Conservation (phyloP, 352 stramenopile species). For the Pythium dissimile region DNA sequence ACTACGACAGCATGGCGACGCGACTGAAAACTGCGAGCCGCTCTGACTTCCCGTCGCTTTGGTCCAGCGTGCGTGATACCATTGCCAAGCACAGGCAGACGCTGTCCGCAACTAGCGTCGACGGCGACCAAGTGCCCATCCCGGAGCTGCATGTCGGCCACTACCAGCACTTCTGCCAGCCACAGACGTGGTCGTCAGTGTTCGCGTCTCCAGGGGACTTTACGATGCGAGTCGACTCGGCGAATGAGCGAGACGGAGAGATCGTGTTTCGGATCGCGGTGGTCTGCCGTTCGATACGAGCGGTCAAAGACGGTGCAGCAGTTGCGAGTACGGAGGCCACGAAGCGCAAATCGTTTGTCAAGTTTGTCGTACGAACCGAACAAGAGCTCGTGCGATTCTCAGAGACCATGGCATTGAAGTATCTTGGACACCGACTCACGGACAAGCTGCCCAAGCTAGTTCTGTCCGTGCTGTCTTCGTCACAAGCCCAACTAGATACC, state of each 20-base stretch:
- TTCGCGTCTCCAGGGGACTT: conserved; percentile 77
- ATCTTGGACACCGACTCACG: conserved; percentile 57
- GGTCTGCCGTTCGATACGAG: conserved; percentile 52
- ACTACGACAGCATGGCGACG: conserved; percentile 35
- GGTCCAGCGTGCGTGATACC: conserved; percentile 2
- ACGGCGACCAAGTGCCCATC: conserved; percentile 56
- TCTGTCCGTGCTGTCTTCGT: conserved; percentile 25
- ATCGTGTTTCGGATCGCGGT: conserved; percentile 50
- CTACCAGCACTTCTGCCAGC: conserved; percentile 64
- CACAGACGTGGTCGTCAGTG: conserved; percentile 61
- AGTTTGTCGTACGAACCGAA: conserved; percentile 51
- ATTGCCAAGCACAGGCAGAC: background rate
- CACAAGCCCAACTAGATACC: conserved; percentile 43
- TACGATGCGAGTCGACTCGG: conserved; percentile 62
- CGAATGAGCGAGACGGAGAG: conserved; percentile 35
- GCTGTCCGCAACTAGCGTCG: background rate
- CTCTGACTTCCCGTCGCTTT: conserved; percentile 21
- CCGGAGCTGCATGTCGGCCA: conserved; percentile 61
- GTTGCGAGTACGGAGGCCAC: conserved; percentile 21
- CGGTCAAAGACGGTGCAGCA: conserved; percentile 44
- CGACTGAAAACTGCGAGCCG: conserved; percentile 21
- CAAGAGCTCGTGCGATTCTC: conserved; percentile 47
- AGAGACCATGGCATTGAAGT: conserved; percentile 57
- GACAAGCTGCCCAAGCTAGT: conserved; percentile 40
- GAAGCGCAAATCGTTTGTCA: conserved; percentile 70